phyloP scores from a whole-genome alignment of 371 early-diverging fungal species.

The Amoeboaphelidium occidentale region DNA sequence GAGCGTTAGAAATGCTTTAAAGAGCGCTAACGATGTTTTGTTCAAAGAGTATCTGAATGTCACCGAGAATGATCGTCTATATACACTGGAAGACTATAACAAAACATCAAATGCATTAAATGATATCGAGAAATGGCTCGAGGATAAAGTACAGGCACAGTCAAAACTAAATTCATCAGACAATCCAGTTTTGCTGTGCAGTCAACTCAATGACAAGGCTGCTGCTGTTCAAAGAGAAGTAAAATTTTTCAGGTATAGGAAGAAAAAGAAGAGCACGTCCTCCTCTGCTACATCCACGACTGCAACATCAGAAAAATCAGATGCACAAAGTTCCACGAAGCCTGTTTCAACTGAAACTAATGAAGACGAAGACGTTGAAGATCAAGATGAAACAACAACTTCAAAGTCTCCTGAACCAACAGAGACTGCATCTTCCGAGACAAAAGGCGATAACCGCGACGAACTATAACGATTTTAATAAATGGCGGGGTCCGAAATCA shows the following conservation, averaged over 20 bases:
- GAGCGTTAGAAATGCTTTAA: no score
- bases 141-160: background rate
- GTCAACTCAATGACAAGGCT: slow-evolving; percentile 21
- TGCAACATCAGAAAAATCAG: background rate
- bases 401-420: no score
- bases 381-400: background rate
- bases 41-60: background rate
- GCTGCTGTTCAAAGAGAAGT: background rate
- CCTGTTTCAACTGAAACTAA: background rate
- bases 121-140: background rate
- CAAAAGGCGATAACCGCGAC: no score
- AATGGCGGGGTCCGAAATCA: no score
- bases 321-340: background rate
- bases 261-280: background rate
- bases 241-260: background rate
- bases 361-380: background rate
- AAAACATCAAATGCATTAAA: background rate
- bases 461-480: no score
- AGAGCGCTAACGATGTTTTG: background rate
- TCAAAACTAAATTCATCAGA: background rate
- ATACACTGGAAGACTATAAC: background rate
- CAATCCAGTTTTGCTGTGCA: background rate
- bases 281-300: background rate
- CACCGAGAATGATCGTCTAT: background rate
- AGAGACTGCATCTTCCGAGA: no score